Percentiles rank a stretch among this genome's conserved stretches.
Conservation (phyloP, 495 filamentous ascomycete genomes). For the Cercophora sp. region DNA sequence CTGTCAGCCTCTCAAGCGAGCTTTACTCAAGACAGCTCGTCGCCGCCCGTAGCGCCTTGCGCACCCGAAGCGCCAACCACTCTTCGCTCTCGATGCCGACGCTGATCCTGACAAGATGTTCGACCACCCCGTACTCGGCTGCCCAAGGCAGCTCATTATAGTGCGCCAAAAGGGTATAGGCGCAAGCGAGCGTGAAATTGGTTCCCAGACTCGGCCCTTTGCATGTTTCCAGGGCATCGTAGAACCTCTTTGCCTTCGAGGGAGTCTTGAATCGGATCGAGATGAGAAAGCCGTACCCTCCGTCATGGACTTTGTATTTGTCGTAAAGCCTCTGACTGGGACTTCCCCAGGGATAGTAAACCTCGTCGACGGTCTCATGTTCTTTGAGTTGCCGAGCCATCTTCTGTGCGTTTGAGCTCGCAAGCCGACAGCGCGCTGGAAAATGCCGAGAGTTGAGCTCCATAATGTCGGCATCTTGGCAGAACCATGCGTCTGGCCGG, state of each 20-base stretch:
- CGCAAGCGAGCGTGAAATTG: conserved; percentile 28
- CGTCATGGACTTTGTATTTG: not conserved
- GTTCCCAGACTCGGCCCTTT: conserved; percentile 32
- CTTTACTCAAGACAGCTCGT: not conserved
- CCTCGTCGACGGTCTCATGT: conserved; percentile 6
- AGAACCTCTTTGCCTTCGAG: conserved; percentile 17
- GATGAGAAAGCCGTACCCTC: conserved; percentile 23
- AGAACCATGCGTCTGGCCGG: conserved; percentile 15
- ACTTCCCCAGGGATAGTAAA: conserved; percentile 23
- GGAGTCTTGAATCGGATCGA: conserved; percentile 16
- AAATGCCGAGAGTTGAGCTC: conserved; percentile 23
- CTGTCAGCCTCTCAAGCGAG: too few species aligned
- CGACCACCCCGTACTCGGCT: conserved; percentile 23
- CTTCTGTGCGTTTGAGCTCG: conserved; percentile 13
- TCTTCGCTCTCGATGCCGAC: conserved; percentile 24
- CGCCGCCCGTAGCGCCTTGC: conserved; percentile 7
- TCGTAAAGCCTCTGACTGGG: conserved; percentile 17
- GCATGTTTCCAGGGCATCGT: conserved; percentile 21
- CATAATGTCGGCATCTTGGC: conserved; percentile 18
- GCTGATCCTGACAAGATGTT: conserved; percentile 30
- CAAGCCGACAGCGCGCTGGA: conserved; percentile 1
- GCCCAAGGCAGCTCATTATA: conserved; percentile 25
- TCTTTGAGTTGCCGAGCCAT: conserved; percentile 7
- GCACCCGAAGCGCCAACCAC: conserved; percentile 20
- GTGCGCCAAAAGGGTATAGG: conserved; percentile 27